Conservation (phyloP, 495 filamentous ascomycete genomes). For the Annulohypoxylon moriforme region DNA sequence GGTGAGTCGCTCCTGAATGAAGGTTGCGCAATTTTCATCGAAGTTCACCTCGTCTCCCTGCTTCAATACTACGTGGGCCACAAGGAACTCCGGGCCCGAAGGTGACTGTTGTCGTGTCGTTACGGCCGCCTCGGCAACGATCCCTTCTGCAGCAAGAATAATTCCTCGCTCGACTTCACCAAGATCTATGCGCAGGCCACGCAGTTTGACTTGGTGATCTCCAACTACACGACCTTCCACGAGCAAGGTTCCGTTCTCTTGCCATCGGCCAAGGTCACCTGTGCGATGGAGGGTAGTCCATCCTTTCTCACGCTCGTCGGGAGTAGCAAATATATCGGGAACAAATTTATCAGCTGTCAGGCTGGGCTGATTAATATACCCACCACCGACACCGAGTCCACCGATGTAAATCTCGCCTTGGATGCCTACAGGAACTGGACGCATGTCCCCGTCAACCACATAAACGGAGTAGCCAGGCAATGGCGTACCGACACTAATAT, state of each 20-base stretch:
- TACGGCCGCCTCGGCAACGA: slow-evolving; percentile 17
- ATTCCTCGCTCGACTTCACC: slow-evolving; percentile 54
- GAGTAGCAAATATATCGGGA: neutral
- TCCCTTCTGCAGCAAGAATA: slow-evolving; percentile 33
- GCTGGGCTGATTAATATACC: neutral
- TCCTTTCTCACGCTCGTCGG: neutral
- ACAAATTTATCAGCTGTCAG: neutral
- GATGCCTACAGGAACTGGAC: neutral
- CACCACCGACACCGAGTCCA: neutral
- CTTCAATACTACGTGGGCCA: neutral
- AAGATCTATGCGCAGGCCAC: slow-evolving; percentile 59
- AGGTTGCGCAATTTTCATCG: too few species aligned
- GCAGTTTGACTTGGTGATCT: slow-evolving; percentile 53
- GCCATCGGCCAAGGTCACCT: slow-evolving; percentile 54
- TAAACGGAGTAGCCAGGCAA: neutral
- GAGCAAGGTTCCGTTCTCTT: slow-evolving; percentile 50
- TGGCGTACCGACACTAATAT: neutral
- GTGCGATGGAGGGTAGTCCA: slow-evolving; percentile 47
- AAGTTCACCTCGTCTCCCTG: too few species aligned
- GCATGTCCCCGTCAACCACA: neutral
- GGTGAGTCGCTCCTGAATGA: slow-evolving; percentile 1
- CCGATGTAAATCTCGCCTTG: neutral
- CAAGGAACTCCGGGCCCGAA: neutral
- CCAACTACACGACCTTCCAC: slow-evolving; percentile 54
- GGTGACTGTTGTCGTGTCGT: slow-evolving; percentile 36